Base-by-base conservation (phyloP, 306 rosid species). In the Quercus wislizeni region DNA sequence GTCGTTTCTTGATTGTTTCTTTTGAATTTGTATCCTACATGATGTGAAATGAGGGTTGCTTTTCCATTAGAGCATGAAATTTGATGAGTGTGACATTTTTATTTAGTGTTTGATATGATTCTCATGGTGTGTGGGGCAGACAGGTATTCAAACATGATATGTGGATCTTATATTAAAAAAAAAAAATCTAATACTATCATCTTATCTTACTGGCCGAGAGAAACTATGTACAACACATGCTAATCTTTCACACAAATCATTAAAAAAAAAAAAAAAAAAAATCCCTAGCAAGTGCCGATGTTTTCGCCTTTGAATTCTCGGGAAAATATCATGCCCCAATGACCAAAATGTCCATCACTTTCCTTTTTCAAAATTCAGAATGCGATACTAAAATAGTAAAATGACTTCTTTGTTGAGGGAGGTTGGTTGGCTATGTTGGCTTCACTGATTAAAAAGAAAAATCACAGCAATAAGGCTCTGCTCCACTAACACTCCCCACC, bases 221-320 rank as follows among this genome's bases (percentile, higher is more conserved):
- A 74, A 46, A 20, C 70, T 65, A 83, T 15, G 43, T n/a, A 25
- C 55, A 51, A 72, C 78, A 56, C 76, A 63, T 63, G 83, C 71
- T 28, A 71, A 51, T 58, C 20, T 18, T 58, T 71, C 71, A 46
- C 51, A 51, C 46, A 71, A 71, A 12, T 3, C 11, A 2, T 21
- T 20, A 8, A 41, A 9, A 13, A 18, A 35, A 69, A 38, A 38
- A 41, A 41, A 8, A 13, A 30, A 23, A 23, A 23, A 23, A 23
- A n/a, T 21, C 31, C 6, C 76, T 71, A 61, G 62, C 71, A 68
- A 78, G 75, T 55, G 78, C 74, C 78, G 81, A 79, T 83, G 81
- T 75, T 75, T 71, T 75, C 75, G 81, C 69, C 46, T 76, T 73
- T 54, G 20, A 73, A 58, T 73, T 80, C 46, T 58, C 23, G 56